phyloP scores from a whole-genome alignment of 139 green algal genomes.

The Coelastrella sp. region DNA sequence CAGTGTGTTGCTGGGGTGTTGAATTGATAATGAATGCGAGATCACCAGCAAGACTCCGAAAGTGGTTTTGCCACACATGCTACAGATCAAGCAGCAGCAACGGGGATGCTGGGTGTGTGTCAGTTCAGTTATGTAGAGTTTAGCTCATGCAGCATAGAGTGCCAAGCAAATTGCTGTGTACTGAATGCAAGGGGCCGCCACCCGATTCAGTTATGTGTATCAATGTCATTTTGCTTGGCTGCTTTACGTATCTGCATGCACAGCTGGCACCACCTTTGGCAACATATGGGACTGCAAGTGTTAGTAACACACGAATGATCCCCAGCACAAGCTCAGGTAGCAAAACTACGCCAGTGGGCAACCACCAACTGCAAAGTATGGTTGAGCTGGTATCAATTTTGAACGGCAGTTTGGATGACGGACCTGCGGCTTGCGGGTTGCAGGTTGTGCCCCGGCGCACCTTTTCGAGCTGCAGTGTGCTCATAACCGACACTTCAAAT shows the following conservation, averaged over 20 bases:
- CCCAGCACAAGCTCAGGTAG: neutral
- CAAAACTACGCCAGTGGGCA: neutral
- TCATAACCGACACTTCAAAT: neutral
- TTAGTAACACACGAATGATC: neutral
- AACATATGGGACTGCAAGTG: too few relatives aligned
- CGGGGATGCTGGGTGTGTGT: neutral
- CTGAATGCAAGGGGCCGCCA: too few relatives aligned
- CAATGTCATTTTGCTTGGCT: neutral
- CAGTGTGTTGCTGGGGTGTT: neutral
- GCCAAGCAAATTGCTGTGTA: too few relatives aligned
- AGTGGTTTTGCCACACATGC: slow-evolving; percentile 3
- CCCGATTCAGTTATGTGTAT: neutral
- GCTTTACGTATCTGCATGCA: neutral
- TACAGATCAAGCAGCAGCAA: neutral
- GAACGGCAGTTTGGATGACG: neutral
- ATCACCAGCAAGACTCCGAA: neutral
- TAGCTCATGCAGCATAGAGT: too few relatives aligned
- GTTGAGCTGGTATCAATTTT: neutral
- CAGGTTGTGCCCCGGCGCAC: too few relatives aligned
- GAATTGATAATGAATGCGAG: neutral
- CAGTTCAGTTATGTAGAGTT: too few relatives aligned
- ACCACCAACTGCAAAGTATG: neutral
- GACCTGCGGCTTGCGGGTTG: neutral
- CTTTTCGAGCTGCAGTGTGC: neutral
- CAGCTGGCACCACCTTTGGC: too few relatives aligned